Percentiles rank a stretch among this genome's conserved stretches.
phyloP scores from a whole-genome alignment of 306 rosid species.

The Inga leiocalycina region DNA sequence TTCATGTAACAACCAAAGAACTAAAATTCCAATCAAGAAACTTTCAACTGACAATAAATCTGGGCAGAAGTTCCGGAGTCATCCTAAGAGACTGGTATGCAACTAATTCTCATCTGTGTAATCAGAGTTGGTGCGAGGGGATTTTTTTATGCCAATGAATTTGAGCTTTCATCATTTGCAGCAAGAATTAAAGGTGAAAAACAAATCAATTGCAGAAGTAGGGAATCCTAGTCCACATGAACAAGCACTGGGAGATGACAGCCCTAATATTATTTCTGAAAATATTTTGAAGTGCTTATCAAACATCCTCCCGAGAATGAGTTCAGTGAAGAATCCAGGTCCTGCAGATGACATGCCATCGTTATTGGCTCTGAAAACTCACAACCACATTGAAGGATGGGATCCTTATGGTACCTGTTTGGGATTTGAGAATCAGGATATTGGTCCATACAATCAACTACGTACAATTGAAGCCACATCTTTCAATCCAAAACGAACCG shows the following conservation, averaged over 20 bases:
- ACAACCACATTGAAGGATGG: constrained; percentile 38
- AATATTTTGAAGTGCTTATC: constrained; percentile 80
- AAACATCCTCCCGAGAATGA: constrained; percentile 74
- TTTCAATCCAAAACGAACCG: constrained; percentile 63
- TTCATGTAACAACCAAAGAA: constrained; percentile 33
- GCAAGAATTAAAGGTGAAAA: constrained; percentile 55
- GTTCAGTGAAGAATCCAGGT: constrained; percentile 55
- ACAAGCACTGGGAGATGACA: constrained; percentile 49
- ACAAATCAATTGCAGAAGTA: constrained; percentile 44
- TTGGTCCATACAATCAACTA: constrained; percentile 75
- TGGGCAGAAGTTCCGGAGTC: constrained; percentile 46
- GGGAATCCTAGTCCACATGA: constrained; percentile 41
- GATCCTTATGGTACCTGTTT: constrained; percentile 74
- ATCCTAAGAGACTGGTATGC: constrained; percentile 57
- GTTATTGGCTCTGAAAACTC: constrained; percentile 40
- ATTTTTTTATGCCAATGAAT: constrained; percentile 26
- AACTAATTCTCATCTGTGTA: constrained; percentile 20
- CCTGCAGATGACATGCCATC: constrained; percentile 43
- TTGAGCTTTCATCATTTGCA: constrained; percentile 44
- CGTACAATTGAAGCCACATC: constrained; percentile 59
- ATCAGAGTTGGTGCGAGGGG: constrained; percentile 24
- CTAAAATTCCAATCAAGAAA: constrained; percentile 47
- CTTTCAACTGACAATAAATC: constrained; percentile 46
- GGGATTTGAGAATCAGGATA: constrained; percentile 72
- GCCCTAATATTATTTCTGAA: constrained; percentile 79